Conservation (phyloP, 1,284 basidiomycete species). For the Microbotryum violaceum region DNA sequence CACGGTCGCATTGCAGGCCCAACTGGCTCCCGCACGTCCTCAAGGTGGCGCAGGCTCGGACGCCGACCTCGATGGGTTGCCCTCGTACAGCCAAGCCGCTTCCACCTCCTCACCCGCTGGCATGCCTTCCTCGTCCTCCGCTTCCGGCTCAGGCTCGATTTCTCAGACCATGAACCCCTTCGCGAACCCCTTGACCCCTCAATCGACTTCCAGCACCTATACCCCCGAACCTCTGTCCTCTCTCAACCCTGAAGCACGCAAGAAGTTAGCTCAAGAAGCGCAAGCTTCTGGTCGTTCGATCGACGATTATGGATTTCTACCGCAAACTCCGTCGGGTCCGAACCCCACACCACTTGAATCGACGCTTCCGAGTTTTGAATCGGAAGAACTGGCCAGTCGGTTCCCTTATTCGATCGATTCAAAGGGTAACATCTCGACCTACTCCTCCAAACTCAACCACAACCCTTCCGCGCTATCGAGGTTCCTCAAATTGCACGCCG, state of each 20-base stretch:
- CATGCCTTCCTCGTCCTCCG: too few species aligned
- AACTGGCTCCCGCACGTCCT: not conserved
- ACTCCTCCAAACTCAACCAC: constrained; percentile 1
- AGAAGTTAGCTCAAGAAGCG: too few species aligned
- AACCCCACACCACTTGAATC: not conserved
- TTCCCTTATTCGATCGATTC: not conserved
- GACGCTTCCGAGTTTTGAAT: not conserved
- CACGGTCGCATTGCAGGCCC: not conserved
- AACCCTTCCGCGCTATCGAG: not conserved
- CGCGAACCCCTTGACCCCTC: too few species aligned
- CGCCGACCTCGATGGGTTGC: not conserved
- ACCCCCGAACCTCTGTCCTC: too few species aligned
- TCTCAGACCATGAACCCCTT: too few species aligned
- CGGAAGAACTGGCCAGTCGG: not conserved
- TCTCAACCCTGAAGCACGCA: too few species aligned
- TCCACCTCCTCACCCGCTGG: not conserved
- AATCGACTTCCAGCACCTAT: too few species aligned
- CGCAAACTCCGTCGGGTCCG: not conserved
- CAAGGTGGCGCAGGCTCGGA: not conserved
- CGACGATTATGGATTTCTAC: constrained; percentile 2
- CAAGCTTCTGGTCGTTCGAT: not conserved
- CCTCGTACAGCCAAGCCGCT: not conserved
- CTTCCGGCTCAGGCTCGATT: too few species aligned
- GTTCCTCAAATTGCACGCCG: constrained; percentile 2
- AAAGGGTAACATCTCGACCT: constrained; percentile 1